Conservation (phyloP, 2,329 filamentous ascomycete genomes). For the Penicillium sp. region DNA sequence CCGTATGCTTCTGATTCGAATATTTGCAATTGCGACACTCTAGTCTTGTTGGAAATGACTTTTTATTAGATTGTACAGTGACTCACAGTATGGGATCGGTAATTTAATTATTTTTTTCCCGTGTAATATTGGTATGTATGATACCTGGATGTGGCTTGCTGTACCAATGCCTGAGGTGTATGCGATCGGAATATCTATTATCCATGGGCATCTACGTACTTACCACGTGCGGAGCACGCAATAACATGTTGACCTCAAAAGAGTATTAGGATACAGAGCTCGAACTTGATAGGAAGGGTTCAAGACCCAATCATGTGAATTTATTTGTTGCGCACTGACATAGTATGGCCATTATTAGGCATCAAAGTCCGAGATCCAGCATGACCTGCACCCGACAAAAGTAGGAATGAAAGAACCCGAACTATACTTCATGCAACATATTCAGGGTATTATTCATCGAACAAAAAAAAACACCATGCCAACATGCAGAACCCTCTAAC, state of each 20-base stretch:
- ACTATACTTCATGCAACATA: neutral
- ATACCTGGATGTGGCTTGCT: neutral
- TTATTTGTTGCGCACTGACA: no score
- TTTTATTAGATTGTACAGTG: neutral
- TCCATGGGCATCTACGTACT: neutral
- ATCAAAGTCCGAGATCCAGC: neutral
- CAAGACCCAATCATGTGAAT: neutral
- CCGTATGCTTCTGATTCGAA: neutral
- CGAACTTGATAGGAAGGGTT: neutral
- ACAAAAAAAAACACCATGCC: constrained; percentile 3
- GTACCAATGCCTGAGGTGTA: neutral
- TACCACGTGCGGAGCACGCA: neutral
- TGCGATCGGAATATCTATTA: neutral
- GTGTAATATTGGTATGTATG: neutral
- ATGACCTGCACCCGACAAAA: neutral
- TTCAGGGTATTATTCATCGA: constrained; percentile 7
- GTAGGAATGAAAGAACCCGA: neutral
- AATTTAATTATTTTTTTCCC: neutral
- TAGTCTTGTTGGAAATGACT: neutral
- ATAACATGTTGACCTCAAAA: neutral
- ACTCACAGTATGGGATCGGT: neutral
- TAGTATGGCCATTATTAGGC: neutral
- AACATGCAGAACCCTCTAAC: constrained; percentile 2
- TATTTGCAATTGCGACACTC: neutral
- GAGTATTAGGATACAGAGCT: neutral